These are phyloP conservation scores for Orychophragmus violaceus DNA, from an alignment of 345 rosid genomes.

Conservation along the genomic window DNA sequence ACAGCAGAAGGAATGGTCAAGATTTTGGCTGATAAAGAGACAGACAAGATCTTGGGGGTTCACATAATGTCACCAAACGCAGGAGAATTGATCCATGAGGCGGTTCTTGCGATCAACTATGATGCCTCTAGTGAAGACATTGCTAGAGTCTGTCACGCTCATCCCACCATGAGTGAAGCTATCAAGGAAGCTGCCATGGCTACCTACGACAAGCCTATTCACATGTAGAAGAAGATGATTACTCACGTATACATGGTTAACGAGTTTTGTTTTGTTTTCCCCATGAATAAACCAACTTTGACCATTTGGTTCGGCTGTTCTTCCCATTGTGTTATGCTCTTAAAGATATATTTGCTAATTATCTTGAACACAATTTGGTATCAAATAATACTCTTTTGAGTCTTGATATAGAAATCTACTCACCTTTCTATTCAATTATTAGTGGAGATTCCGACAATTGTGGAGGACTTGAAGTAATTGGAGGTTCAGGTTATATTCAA, in stretches of 20 bases:
- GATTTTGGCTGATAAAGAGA: conserved; percentile 94
- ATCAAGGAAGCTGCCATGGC: conserved; percentile 99
- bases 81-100: conserved; percentile 96
- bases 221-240: conserved; percentile 46
- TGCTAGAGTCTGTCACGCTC: conserved; percentile 96
- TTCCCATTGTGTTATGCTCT: neutral
- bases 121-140: conserved; percentile 94
- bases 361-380: no score
- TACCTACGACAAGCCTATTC: no score
- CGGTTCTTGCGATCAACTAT: conserved; percentile 76
- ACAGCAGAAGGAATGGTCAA: conserved; percentile 83
- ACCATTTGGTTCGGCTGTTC: neutral
- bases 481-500: no score
- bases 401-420: no score
- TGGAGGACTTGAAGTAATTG: no score
- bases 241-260: no score
- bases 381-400: no score
- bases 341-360: no score
- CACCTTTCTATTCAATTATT: neutral
- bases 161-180: conserved; percentile 98
- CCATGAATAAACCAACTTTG: no score
- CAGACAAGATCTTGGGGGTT: conserved; percentile 89
- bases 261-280: no score
- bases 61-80: conserved; percentile 95
- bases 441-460: no score